Evolutionary conservation across 768 basidiomycete species (phyloP).

Genomic region (Auricularia heimuer): DNA sequence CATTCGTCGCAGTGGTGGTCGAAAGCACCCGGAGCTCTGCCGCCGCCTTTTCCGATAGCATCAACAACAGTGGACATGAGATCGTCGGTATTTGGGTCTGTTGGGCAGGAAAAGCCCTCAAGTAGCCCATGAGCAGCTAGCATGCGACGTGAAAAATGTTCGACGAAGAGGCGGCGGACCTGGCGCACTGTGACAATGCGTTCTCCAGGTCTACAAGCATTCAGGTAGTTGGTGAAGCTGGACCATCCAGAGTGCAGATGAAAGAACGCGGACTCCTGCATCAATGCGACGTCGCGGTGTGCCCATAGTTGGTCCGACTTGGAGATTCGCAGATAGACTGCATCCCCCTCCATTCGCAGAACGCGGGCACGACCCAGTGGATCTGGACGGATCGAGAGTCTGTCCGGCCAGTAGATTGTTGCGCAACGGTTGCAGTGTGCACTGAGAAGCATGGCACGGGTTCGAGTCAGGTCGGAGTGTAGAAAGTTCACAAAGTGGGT

Average conservation of each 20-base stretch:
- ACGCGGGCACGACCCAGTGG: no score
- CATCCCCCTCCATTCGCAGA: no score
- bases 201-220: constrained; percentile 5
- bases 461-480: no score
- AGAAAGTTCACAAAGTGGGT: no score
- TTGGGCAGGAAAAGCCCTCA: constrained; percentile 7
- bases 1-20: constrained; percentile 15
- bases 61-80: constrained; percentile 10
- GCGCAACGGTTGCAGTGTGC: no score
- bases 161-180: constrained; percentile 19
- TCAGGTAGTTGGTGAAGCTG: constrained; percentile 20
- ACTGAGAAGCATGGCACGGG: no score
- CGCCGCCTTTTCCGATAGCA: constrained; percentile 13
- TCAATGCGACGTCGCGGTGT: constrained; percentile 15
- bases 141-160: constrained; percentile 18
- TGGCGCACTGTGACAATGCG: constrained; percentile 15
- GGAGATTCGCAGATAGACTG: no score
- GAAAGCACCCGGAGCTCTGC: constrained; percentile 9
- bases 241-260: constrained; percentile 22
- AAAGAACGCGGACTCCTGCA: constrained; percentile 18
- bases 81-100: constrained; percentile 11
- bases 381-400: no score
- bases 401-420: no score
- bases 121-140: constrained; percentile 12
- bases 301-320: no score